Conservation (phyloP, 2,329 filamentous ascomycete genomes). For the Alternaria gaisen region DNA sequence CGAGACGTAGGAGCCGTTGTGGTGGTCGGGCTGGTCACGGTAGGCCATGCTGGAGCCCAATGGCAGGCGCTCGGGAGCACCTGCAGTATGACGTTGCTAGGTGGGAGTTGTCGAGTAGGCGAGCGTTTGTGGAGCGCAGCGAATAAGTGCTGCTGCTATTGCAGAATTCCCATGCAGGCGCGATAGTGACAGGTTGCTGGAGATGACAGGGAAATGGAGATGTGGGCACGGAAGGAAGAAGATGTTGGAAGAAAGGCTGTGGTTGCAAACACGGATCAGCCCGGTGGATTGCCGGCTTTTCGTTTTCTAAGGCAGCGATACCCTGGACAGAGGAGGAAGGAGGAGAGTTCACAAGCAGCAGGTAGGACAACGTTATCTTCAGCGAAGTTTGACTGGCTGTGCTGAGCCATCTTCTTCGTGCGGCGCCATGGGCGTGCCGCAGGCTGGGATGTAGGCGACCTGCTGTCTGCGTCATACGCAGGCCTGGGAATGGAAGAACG, state of each 20-base stretch:
- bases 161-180: constrained; percentile 32
- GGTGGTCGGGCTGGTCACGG: constrained; percentile 28
- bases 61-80: constrained; percentile 15
- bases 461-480: constrained; percentile 16
- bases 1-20: constrained; percentile 21
- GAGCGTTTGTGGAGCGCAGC: constrained; percentile 30
- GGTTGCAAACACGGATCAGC: constrained; percentile 28
- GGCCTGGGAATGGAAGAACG: constrained; percentile 5
- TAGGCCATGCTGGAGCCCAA: constrained; percentile 30
- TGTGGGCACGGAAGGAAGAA: constrained; percentile 8
- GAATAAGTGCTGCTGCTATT: constrained; percentile 29
- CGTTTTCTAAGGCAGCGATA: constrained; percentile 24
- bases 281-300: constrained; percentile 24
- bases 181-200: constrained; percentile 13
- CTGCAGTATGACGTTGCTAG: constrained; percentile 31
- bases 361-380: constrained; percentile 12
- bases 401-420: constrained; percentile 8
- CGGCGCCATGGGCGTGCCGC: constrained; percentile 14
- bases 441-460: not conserved
- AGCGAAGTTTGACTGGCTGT: constrained; percentile 22
- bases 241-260: constrained; percentile 12
- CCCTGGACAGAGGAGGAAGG: constrained; percentile 12
- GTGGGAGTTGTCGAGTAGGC: constrained; percentile 14
- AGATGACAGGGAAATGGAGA: constrained; percentile 13
- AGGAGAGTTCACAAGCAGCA: constrained; percentile 11